Evolutionary conservation across 2,329 filamentous ascomycete species (phyloP), one percentile per base, ranked within the genome.

Genomic region (Aspergillus neotritici): DNA sequence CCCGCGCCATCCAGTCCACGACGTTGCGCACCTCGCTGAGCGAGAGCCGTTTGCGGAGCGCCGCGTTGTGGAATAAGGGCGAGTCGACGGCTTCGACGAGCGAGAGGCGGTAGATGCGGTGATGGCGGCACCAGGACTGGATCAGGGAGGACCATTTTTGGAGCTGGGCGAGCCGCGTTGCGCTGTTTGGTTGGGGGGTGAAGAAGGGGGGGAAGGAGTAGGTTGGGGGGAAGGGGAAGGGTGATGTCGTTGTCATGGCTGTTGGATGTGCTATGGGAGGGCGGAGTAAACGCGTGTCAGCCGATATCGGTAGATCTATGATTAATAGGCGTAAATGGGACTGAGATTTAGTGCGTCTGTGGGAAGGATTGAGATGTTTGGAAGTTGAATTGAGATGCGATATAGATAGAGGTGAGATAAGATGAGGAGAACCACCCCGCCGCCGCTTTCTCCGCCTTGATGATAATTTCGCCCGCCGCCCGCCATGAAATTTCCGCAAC

Each of bases 81-180:
- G 78, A 75, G 46, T 79, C 74, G 37, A 82, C 65, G 10, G 78
- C 70, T 33, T 82, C 73, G 41, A 79, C 72, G 31, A 94, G 73
- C 4, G 83, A 77, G 43, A 97, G 79, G 43, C 80, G 80, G 73
- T 83, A 95, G 61, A 90, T 71, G 55, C 80, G 82, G 71, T 91
- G 76, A 69, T 87, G 78, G 0, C 81, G 80, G 68, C 86, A 87
- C 82, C 94, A 96, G 61, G 83, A 68, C 48, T 89, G 87, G 61
- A 97, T 80, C 12, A 96, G 79, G 28, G 79, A 67, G n/a, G 85
- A 82, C 93, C 93, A 98, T 68, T 90, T 90, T 46, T 78, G 73
- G 48, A 89, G 82, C 77, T 73, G 72, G 2, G 67, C 63, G 41
- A 65, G 62, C 33, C 68, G 66, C 25, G 71, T 73, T 42, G 60